These are phyloP conservation scores for Thelephora ganbajun DNA, from an alignment of 768 basidiomycete genomes.

Conservation along the genomic window DNA sequence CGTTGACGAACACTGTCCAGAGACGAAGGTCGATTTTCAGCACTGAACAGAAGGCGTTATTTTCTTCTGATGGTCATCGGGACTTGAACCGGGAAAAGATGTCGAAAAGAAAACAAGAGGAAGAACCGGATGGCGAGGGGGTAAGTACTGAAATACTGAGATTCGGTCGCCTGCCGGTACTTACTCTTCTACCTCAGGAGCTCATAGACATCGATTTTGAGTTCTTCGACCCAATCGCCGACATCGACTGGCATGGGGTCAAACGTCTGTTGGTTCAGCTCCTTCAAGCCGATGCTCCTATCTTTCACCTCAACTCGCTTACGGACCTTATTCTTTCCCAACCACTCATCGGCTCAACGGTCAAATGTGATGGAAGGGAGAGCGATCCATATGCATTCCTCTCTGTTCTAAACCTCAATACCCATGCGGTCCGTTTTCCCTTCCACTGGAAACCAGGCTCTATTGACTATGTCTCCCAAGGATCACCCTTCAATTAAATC, in stretches of 20 bases:
- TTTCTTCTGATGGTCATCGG: too few relatives aligned
- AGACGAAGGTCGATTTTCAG: too few relatives aligned
- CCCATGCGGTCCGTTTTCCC: slow-evolving; percentile 35
- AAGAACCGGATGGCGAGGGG: slow-evolving; percentile 25
- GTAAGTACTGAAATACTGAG: slow-evolving; percentile 26
- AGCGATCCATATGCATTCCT: slow-evolving; percentile 86
- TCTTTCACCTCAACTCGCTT: slow-evolving; percentile 57
- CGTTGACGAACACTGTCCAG: too few relatives aligned
- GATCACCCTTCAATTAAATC: slow-evolving; percentile 58
- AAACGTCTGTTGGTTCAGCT: slow-evolving; percentile 61
- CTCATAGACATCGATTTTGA: slow-evolving; percentile 85
- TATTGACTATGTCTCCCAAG: slow-evolving; percentile 24
- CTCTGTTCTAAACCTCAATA: slow-evolving; percentile 68
- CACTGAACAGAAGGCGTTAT: too few relatives aligned
- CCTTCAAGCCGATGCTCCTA: slow-evolving; percentile 60
- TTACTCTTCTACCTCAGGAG: slow-evolving; percentile 20
- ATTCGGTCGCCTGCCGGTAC: slow-evolving; percentile 4
- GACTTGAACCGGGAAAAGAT: slow-evolving; percentile 14
- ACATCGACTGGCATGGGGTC: slow-evolving; percentile 76
- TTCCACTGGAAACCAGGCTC: background rate
- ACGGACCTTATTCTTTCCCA: slow-evolving; percentile 69
- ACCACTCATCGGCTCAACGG: slow-evolving; percentile 69
- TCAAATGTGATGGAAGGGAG: slow-evolving; percentile 83
- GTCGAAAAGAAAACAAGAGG: slow-evolving; percentile 40
- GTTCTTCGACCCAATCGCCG: slow-evolving; percentile 79